Evolutionary conservation across 108 stramenopile genomes (phyloP).

Genomic region (Schizochytrium sp.): DNA sequence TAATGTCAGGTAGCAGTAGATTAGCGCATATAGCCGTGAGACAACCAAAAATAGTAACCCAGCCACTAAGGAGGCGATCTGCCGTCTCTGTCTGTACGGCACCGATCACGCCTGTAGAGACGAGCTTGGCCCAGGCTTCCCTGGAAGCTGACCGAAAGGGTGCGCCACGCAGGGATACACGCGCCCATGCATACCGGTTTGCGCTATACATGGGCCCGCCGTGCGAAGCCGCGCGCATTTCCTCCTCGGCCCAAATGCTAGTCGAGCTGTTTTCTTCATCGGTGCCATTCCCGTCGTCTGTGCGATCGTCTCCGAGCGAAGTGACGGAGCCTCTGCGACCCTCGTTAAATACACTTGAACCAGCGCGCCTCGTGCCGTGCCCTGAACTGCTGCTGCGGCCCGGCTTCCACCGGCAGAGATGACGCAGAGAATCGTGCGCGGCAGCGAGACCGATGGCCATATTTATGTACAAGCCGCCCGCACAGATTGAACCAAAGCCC

Average conservation of each 20-base stretch:
- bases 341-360: no score
- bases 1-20: neutral
- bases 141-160: neutral
- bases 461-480: neutral
- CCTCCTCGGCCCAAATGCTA: neutral
- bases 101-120: neutral
- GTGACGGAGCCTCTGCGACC: no score
- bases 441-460: neutral
- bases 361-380: neutral
- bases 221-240: neutral
- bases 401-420: neutral
- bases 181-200: neutral
- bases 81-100: neutral
- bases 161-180: neutral
- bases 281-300: neutral
- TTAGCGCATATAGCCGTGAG: neutral
- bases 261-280: neutral
- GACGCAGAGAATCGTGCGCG: neutral
- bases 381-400: neutral
- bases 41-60: neutral
- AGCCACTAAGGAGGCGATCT: neutral
- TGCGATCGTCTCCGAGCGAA: no score
- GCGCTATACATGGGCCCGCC: neutral
- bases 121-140: neutral
- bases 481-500: neutral